Conservation (phyloP, 768 basidiomycete genomes). For the Gloeopeniophorella convolvens region DNA sequence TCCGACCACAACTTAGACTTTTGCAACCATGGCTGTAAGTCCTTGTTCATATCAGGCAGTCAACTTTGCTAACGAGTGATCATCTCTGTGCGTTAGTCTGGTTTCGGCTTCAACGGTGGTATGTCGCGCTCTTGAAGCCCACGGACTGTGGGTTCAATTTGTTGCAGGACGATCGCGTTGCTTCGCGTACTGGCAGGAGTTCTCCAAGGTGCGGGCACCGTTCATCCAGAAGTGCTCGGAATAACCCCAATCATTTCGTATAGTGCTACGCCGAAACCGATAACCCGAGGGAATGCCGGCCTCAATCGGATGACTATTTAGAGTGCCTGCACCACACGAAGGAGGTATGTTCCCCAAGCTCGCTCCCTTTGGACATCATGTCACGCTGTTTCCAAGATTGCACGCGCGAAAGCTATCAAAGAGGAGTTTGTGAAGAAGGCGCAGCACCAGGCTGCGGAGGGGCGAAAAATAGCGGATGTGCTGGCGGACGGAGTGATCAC, state of each 20-base stretch:
- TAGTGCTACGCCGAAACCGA: constrained; percentile 86
- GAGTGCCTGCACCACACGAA: constrained; percentile 88
- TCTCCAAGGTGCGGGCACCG: constrained; percentile 48
- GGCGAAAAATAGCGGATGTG: constrained; percentile 64
- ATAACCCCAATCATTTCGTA: neutral
- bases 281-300: constrained; percentile 61
- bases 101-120: constrained; percentile 61
- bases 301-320: constrained; percentile 77
- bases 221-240: neutral
- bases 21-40: constrained; percentile 25
- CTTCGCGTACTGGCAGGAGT: constrained; percentile 90
- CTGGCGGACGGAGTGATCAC: constrained; percentile 69
- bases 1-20: neutral
- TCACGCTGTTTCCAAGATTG: constrained; percentile 35
- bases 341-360: constrained; percentile 56
- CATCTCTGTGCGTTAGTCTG: constrained; percentile 39
- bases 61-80: neutral
- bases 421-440: constrained; percentile 64
- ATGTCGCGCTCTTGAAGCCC: constrained; percentile 12
- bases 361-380: neutral
- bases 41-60: neutral
- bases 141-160: neutral
- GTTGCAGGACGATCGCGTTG: constrained; percentile 74
- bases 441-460: constrained; percentile 58
- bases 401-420: constrained; percentile 63